Percentiles rank a stretch among this genome's conserved stretches.
Conservation (phyloP, 805 yeast species). For the Spencermartinsiella europaea region DNA sequence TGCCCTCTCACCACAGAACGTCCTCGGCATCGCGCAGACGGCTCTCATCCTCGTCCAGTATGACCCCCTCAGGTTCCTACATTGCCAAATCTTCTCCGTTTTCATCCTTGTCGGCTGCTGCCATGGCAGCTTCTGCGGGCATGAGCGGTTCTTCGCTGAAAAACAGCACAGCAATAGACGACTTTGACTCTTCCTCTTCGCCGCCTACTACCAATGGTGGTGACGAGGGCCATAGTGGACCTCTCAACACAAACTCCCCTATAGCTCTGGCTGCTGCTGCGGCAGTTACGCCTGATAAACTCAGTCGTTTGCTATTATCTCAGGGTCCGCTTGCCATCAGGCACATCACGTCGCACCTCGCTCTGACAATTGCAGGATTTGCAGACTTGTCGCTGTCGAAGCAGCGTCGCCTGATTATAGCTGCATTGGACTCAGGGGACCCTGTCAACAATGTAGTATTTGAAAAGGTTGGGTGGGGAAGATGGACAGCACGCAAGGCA, state of each 20-base stretch:
- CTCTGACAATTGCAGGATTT: constrained; percentile 71
- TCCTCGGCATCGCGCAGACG: constrained; percentile 5
- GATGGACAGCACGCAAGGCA: constrained; percentile 83
- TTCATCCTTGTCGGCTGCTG: constrained; percentile 2
- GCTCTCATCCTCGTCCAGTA: constrained; percentile 6
- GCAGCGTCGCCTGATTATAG: constrained; percentile 85
- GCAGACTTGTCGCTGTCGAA: constrained; percentile 77
- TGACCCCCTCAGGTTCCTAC: neutral
- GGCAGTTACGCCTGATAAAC: constrained; percentile 71
- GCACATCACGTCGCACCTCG: constrained; percentile 75
- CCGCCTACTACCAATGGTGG: constrained; percentile 5
- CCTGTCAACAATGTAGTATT: constrained; percentile 47
- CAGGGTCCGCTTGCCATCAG: constrained; percentile 91
- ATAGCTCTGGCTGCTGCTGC: constrained; percentile 85
- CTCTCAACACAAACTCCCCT: constrained; percentile 65
- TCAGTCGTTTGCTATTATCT: constrained; percentile 59
- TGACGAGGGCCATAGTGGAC: constrained; percentile 19
- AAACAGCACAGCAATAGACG: neutral
- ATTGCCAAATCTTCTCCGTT: constrained; percentile 1
- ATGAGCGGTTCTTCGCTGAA: neutral
- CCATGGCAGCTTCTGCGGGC: neutral
- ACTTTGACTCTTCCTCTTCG: neutral
- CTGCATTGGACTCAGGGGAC: constrained; percentile 69
- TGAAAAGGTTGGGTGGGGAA: constrained; percentile 97
- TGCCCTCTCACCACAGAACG: neutral